Percentiles rank a stretch among this genome's conserved stretches.
Evolutionary conservation across 129 eudicot genomes (phyloP).

Genomic region (Helianthus tuberosus): DNA sequence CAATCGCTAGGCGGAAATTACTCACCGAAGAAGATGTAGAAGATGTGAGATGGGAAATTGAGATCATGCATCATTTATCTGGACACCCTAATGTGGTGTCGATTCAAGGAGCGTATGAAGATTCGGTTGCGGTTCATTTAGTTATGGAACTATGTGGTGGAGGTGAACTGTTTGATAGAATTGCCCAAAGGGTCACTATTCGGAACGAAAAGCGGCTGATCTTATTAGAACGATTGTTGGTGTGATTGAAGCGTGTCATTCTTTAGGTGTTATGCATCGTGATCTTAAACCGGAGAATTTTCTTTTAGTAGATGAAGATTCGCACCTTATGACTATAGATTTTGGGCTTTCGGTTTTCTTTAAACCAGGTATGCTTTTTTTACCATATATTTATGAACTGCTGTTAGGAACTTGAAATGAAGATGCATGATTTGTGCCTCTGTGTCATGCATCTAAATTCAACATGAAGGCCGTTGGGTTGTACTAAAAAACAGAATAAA

Average conservation of each 20-base stretch:
- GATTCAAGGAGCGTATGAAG: slow-evolving; percentile 84
- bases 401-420: not conserved
- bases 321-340: slow-evolving; percentile 75
- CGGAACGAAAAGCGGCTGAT: slow-evolving; percentile 83
- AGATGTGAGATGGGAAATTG: slow-evolving; percentile 80
- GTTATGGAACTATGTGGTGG: slow-evolving; percentile 88
- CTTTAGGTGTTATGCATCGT: slow-evolving; percentile 92
- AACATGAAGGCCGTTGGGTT: no score
- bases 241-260: slow-evolving; percentile 82
- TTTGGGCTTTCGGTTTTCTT: slow-evolving; percentile 85
- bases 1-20: slow-evolving; percentile 76
- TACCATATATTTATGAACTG: not conserved
- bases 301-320: slow-evolving; percentile 76
- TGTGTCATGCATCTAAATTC: no score
- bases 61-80: slow-evolving; percentile 85
- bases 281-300: slow-evolving; percentile 95
- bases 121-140: slow-evolving; percentile 78
- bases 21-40: slow-evolving; percentile 73
- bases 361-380: slow-evolving; percentile 66
- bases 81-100: slow-evolving; percentile 71
- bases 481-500: no score
- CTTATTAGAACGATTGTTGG: slow-evolving; percentile 73
- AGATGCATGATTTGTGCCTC: no score
- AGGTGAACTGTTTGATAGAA: slow-evolving; percentile 90
- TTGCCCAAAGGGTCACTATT: slow-evolving; percentile 68